These are phyloP conservation scores for Cladophialophora carrionii DNA, from an alignment of 2,329 filamentous ascomycete species.

Conservation along the genomic window DNA sequence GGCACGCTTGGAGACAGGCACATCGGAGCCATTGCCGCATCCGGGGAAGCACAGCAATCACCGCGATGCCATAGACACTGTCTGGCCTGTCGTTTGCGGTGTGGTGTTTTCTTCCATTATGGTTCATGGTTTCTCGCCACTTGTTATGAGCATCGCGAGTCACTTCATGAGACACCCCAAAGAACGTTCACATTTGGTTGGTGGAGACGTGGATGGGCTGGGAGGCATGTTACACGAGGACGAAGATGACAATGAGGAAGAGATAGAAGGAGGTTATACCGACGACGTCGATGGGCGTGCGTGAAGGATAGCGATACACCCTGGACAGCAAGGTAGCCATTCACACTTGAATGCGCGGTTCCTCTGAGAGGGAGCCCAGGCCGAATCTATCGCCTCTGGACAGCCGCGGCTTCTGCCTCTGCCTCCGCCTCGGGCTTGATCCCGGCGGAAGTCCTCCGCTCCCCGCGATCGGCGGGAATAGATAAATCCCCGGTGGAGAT, in stretches of 20 bases:
- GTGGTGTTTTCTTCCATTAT: constrained; percentile 59
- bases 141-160: constrained; percentile 54
- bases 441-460: constrained; percentile 13
- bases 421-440: constrained; percentile 8
- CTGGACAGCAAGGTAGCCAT: neutral
- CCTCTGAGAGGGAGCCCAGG: neutral
- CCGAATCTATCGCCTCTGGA: neutral
- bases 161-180: constrained; percentile 53
- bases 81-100: constrained; percentile 61
- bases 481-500: constrained; percentile 30
- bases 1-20: constrained; percentile 56
- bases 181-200: constrained; percentile 56
- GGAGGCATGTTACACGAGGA: constrained; percentile 56
- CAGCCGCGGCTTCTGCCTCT: neutral
- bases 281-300: constrained; percentile 5
- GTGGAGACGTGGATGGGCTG: constrained; percentile 55
- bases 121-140: constrained; percentile 58
- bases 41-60: constrained; percentile 47
- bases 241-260: constrained; percentile 36
- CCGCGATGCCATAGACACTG: constrained; percentile 48
- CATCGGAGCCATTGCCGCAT: constrained; percentile 50
- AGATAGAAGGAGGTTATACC: constrained; percentile 5
- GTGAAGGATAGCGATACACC: neutral
- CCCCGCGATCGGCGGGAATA: constrained; percentile 20
- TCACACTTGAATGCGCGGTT: constrained; percentile 2